Evolutionary conservation across 2,329 filamentous ascomycete genomes (phyloP).

Genomic region (Colletotrichum filicis): DNA sequence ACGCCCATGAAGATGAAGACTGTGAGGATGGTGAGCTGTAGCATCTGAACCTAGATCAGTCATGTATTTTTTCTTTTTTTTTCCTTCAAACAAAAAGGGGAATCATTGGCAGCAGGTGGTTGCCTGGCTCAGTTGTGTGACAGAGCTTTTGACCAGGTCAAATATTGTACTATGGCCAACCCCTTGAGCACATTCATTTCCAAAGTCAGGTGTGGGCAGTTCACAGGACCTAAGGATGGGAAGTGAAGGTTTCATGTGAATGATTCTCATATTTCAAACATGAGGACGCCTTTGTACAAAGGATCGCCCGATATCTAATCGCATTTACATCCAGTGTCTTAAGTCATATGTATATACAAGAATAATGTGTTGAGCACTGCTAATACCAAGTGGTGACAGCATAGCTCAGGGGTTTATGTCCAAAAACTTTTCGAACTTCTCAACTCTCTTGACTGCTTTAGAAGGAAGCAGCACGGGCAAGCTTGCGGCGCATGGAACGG

Average conservation of each 20-base stretch:
- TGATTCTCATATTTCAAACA: conserved; percentile 27
- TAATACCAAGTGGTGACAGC: not conserved
- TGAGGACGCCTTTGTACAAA: conserved; percentile 20
- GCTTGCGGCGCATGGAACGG: conserved; percentile 28
- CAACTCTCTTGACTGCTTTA: not conserved
- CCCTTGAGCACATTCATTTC: rapidly evolving
- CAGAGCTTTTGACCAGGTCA: rapidly evolving
- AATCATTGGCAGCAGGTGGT: too few relatives aligned
- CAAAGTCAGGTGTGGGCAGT: not conserved
- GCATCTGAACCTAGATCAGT: too few relatives aligned
- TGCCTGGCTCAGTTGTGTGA: too few relatives aligned
- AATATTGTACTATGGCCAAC: too few relatives aligned
- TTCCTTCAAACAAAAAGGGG: too few relatives aligned
- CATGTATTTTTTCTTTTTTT: too few relatives aligned
- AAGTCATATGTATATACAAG: conserved; percentile 33
- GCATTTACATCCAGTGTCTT: conserved; percentile 33
- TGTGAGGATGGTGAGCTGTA: too few relatives aligned
- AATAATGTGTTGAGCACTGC: not conserved
- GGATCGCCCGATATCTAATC: conserved; percentile 15
- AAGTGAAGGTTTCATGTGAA: not conserved
- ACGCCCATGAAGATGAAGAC: too few relatives aligned
- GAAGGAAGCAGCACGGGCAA: not conserved
- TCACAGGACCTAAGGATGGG: not conserved
- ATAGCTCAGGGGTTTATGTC: not conserved
- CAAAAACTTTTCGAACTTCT: not conserved